These are phyloP conservation scores for Pseudogymnoascus sp. DNA, from an alignment of 2,329 filamentous ascomycete species.

Conservation along the genomic window DNA sequence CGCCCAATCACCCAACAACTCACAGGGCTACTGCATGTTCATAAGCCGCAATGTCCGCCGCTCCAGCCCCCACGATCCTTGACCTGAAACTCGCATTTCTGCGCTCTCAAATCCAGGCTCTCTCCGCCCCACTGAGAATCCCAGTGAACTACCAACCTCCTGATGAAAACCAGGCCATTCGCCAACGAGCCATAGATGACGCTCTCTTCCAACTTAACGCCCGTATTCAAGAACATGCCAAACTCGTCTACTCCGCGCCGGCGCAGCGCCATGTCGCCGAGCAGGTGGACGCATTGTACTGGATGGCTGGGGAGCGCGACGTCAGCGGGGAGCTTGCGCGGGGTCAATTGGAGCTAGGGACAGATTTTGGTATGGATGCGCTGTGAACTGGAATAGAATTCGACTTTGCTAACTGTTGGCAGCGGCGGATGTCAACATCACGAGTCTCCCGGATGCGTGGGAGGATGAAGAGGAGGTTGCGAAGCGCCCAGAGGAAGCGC, in stretches of 20 bases:
- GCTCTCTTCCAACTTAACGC: conserved; percentile 54
- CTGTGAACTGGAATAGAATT: not conserved
- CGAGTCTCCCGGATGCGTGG: conserved; percentile 26
- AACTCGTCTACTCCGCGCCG: conserved; percentile 59
- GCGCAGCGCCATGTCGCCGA: conserved; percentile 66
- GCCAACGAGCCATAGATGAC: conserved; percentile 47
- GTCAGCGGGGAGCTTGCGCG: conserved; percentile 25
- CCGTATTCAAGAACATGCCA: conserved; percentile 56
- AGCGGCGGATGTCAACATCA: conserved; percentile 24
- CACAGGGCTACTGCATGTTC: not conserved
- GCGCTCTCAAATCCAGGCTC: conserved; percentile 52
- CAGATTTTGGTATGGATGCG: conserved; percentile 29
- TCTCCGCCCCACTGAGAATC: conserved; percentile 53
- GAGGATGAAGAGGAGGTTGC: conserved; percentile 33
- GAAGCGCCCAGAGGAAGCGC: conserved; percentile 43
- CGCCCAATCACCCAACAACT: not conserved
- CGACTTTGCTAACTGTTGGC: not conserved
- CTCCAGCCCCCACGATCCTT: conserved; percentile 46
- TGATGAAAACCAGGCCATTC: conserved; percentile 30
- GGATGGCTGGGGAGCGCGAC: conserved; percentile 37
- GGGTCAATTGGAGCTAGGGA: conserved; percentile 35
- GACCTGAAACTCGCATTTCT: conserved; percentile 61
- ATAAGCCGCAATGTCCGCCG: not conserved
- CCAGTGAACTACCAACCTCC: conserved; percentile 43
- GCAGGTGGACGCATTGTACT: conserved; percentile 63